phyloP scores from a whole-genome alignment of 305 asterid genomes.

The Fraxinus latifolia region DNA sequence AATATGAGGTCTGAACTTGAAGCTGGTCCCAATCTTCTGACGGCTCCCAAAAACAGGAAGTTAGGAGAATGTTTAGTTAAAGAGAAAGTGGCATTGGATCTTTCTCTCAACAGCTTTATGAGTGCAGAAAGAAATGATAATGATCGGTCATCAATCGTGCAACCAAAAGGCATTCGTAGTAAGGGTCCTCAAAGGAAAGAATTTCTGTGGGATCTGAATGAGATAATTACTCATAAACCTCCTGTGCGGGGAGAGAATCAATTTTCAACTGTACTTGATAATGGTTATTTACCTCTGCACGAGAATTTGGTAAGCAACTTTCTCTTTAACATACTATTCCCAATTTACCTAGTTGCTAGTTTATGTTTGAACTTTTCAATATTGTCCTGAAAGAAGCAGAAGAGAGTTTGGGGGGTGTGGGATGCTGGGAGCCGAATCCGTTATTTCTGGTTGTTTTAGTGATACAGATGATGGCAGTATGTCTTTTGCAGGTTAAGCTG shows the following conservation, averaged over 20 bases:
- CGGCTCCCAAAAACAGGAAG: conserved; percentile 21
- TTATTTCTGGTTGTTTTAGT: neutral
- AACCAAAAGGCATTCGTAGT: conserved; percentile 28
- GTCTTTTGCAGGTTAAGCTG: neutral
- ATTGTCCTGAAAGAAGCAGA: neutral
- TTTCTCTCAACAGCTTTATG: conserved; percentile 36
- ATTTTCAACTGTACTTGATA: conserved; percentile 26
- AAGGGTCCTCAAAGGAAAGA: neutral
- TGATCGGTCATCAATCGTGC: conserved; percentile 13
- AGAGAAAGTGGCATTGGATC: conserved; percentile 37
- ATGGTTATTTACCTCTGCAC: conserved; percentile 28
- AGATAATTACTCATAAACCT: conserved; percentile 34
- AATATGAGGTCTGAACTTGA: conserved; percentile 29
- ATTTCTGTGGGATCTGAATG: conserved; percentile 47
- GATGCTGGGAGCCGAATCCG: neutral
- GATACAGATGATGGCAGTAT: neutral
- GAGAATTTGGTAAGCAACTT: conserved; percentile 39
- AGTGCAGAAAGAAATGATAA: conserved; percentile 26
- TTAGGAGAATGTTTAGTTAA: conserved; percentile 15
- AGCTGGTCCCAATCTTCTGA: conserved; percentile 13
- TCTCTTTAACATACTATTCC: neutral
- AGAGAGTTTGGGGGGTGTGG: neutral
- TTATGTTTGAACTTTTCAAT: neutral
- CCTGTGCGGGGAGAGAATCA: conserved; percentile 28
- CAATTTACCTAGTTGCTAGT: conserved; percentile 1